phyloP scores from a whole-genome alignment of 768 basidiomycete species.

The Phanerochaete carnosa region DNA sequence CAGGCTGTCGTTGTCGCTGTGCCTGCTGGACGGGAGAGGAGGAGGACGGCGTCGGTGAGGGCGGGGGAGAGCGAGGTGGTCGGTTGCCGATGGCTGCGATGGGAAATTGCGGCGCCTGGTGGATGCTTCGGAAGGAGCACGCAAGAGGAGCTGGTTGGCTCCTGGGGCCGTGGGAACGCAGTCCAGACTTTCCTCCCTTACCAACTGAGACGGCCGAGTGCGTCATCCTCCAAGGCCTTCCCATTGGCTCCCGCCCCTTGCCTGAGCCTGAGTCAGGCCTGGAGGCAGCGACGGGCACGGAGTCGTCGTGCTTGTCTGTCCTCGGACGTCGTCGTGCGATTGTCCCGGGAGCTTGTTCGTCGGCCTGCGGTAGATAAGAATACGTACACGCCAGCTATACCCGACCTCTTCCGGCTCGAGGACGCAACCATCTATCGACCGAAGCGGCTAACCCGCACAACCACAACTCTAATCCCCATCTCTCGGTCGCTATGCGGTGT shows the following conservation, averaged over 20 bases:
- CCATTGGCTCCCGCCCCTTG: not conserved
- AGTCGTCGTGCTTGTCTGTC: not conserved
- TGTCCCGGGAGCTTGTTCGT: not conserved
- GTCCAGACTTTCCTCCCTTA: not conserved
- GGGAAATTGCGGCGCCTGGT: not conserved
- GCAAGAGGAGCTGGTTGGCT: not conserved
- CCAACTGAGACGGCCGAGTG: not conserved
- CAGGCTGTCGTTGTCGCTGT: not conserved
- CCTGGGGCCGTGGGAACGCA: not conserved
- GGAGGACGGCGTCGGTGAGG: not conserved
- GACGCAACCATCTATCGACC: not conserved
- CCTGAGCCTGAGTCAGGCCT: not conserved
- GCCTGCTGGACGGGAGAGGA: not conserved
- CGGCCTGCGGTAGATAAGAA: not conserved
- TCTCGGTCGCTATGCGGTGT: not conserved
- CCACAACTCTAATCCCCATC: not conserved
- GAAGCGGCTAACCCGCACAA: not conserved
- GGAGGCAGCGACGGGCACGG: not conserved
- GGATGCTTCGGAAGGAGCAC: not conserved
- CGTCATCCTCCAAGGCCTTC: not conserved
- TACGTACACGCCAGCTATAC: not conserved
- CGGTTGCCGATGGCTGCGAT: constrained; percentile 1
- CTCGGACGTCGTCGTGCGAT: not conserved
- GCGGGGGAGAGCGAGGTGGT: not conserved
- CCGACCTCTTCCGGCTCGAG: not conserved